Evolutionary conservation across 495 filamentous ascomycete species (phyloP).

Genomic region (Pseudotulostoma volvatum): DNA sequence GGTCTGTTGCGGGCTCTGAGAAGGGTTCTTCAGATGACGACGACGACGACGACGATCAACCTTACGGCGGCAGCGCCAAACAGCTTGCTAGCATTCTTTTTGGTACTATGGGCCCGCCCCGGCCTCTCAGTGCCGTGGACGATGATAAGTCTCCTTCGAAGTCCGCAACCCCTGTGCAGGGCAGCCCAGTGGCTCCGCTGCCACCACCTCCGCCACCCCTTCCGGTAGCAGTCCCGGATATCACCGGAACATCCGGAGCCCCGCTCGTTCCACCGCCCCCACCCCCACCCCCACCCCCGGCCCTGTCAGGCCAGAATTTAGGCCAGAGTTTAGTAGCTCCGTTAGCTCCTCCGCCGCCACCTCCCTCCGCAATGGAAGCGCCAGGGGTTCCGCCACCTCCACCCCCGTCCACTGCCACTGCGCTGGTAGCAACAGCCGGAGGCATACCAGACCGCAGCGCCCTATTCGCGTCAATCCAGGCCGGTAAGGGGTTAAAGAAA

Average conservation of each 20-base stretch:
- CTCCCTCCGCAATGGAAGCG: slow-evolving; percentile 14
- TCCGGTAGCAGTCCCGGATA: slow-evolving; percentile 16
- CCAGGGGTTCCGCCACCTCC: slow-evolving; percentile 19
- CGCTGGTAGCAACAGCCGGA: slow-evolving; percentile 9
- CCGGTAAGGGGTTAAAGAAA: slow-evolving; percentile 62
- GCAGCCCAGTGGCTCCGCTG: slow-evolving; percentile 4
- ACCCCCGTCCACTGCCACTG: slow-evolving; percentile 31
- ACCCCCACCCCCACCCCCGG: slow-evolving; percentile 9
- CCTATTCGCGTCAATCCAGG: slow-evolving; percentile 65
- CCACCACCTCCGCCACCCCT: slow-evolving; percentile 16
- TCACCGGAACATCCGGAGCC: slow-evolving; percentile 12
- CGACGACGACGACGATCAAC: slow-evolving; percentile 54
- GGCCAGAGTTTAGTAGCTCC: slow-evolving; percentile 16
- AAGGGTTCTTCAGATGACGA: slow-evolving; percentile 48
- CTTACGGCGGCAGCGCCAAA: slow-evolving; percentile 66
- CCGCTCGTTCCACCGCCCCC: slow-evolving; percentile 5
- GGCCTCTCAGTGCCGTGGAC: slow-evolving; percentile 70
- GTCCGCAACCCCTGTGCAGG: slow-evolving; percentile 24
- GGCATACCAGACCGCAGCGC: slow-evolving; percentile 34
- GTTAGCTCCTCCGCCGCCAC: slow-evolving; percentile 31
- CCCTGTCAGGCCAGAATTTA: slow-evolving; percentile 13
- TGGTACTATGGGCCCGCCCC: slow-evolving; percentile 90
- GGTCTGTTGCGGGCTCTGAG: slow-evolving; percentile 70
- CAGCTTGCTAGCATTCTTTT: slow-evolving; percentile 88
- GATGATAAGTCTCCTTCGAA: slow-evolving; percentile 36